A percentile compares a stretch with the other conserved stretches of the same genome.
phyloP scores from a whole-genome alignment of 2,329 filamentous ascomycete genomes.

The Nectriaceae sp. region DNA sequence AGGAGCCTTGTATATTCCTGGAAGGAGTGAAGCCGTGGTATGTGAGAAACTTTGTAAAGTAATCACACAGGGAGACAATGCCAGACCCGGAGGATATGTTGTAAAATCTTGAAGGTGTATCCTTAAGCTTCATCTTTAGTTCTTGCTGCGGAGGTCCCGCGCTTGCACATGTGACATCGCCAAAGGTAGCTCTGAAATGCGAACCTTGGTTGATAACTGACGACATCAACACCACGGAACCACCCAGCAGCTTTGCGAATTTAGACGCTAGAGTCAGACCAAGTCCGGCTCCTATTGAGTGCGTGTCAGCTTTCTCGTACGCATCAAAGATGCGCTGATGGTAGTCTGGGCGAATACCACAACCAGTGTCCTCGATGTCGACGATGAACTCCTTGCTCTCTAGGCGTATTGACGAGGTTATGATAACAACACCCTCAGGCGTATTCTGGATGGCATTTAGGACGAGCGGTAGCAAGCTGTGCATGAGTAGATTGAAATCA shows the following conservation, averaged over 20 bases:
- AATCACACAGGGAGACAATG: neutral
- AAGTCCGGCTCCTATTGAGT: conserved; percentile 42
- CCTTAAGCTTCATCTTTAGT: neutral
- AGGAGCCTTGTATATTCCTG: neutral
- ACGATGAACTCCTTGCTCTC: conserved; percentile 35
- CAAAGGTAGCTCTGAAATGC: conserved; percentile 36
- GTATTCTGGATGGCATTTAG: conserved; percentile 45
- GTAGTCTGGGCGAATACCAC: conserved; percentile 38
- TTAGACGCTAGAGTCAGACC: conserved; percentile 45
- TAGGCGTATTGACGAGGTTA: conserved; percentile 32
- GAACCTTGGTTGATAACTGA: conserved; percentile 39
- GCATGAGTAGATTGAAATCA: conserved; percentile 42
- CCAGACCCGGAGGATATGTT: neutral
- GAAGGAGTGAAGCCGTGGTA: conserved; percentile 10
- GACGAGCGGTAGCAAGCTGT: conserved; percentile 43
- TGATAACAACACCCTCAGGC: conserved; percentile 35
- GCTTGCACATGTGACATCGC: conserved; percentile 2
- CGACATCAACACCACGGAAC: conserved; percentile 37
- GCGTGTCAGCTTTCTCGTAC: conserved; percentile 42
- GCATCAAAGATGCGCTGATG: conserved; percentile 43
- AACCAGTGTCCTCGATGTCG: conserved; percentile 45
- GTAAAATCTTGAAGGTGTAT: conserved; percentile 11
- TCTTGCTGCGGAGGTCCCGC: neutral
- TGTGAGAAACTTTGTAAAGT: conserved; percentile 9
- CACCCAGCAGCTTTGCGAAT: conserved; percentile 42